These are phyloP conservation scores for Phyllosticta capitalensis DNA, from an alignment of 2,329 filamentous ascomycete species.

Conservation along the genomic window DNA sequence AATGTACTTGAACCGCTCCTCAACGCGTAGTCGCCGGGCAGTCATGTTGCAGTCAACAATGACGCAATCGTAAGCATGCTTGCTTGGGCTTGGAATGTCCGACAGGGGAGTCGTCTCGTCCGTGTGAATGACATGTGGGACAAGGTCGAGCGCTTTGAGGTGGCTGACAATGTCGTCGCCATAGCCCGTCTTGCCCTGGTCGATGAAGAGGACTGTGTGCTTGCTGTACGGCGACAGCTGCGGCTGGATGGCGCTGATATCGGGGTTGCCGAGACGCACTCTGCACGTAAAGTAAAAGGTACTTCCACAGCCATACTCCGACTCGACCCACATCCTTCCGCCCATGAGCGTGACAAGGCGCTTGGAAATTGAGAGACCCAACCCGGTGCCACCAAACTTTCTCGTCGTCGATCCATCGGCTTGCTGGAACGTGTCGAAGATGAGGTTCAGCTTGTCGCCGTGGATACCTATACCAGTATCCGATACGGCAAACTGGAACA, in stretches of 20 bases:
- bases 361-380: conserved; percentile 91
- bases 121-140: conserved; percentile 77
- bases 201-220: conserved; percentile 88
- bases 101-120: conserved; percentile 53
- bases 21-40: conserved; percentile 71
- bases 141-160: conserved; percentile 67
- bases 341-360: conserved; percentile 93
- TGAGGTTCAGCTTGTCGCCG: conserved; percentile 87
- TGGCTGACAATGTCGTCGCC: conserved; percentile 68
- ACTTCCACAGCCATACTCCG: conserved; percentile 81
- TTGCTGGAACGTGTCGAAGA: conserved; percentile 98
- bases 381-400: conserved; percentile 89
- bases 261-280: conserved; percentile 73
- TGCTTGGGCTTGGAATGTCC: conserved; percentile 18
- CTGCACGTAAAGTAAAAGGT: conserved; percentile 95
- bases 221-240: conserved; percentile 84
- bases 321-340: conserved; percentile 92
- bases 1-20: conserved; percentile 96
- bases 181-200: conserved; percentile 74
- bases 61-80: conserved; percentile 80
- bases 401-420: conserved; percentile 93
- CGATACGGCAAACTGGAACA: conserved; percentile 89
- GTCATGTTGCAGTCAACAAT: conserved; percentile 91
- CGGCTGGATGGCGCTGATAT: conserved; percentile 67
- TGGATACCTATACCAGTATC: conserved; percentile 97